A percentile compares a stretch with the other conserved stretches of the same genome.
phyloP scores from a whole-genome alignment of 2,329 filamentous ascomycete genomes.

The Aspergillus novoparasiticus region DNA sequence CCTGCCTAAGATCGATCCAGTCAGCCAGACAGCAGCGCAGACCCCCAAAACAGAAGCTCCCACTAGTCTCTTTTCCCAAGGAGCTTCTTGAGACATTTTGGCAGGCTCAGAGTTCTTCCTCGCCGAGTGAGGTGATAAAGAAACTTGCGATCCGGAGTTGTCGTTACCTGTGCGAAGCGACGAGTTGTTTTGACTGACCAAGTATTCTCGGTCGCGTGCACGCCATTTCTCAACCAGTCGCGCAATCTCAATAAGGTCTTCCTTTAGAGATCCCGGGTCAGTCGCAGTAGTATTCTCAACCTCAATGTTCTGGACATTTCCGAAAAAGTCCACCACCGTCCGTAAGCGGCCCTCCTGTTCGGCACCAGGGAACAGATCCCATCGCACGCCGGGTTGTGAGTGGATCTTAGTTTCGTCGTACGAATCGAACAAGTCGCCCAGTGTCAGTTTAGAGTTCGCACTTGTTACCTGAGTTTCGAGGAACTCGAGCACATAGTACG shows the following conservation, averaged over 20 bases:
- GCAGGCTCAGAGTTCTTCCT: slow-evolving; percentile 52
- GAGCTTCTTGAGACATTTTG: slow-evolving; percentile 65
- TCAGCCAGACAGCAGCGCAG: slow-evolving; percentile 40
- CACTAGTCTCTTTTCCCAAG: slow-evolving; percentile 60
- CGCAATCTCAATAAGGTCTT: slow-evolving; percentile 76
- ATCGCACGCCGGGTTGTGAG: slow-evolving; percentile 85
- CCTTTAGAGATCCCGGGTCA: slow-evolving; percentile 55
- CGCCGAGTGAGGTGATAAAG: slow-evolving; percentile 22
- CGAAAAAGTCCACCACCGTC: slow-evolving; percentile 94
- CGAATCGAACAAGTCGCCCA: slow-evolving; percentile 93
- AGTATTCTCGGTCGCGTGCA: slow-evolving; percentile 38
- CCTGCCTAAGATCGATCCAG: slow-evolving; percentile 37
- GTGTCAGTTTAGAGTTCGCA: slow-evolving; percentile 80
- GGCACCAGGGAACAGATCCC: slow-evolving; percentile 90
- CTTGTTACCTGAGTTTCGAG: slow-evolving; percentile 87
- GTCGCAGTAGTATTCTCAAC: slow-evolving; percentile 66
- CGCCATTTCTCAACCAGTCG: slow-evolving; percentile 58
- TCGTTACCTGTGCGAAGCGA: slow-evolving; percentile 15
- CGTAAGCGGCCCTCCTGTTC: slow-evolving; percentile 75
- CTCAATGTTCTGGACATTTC: slow-evolving; percentile 96
- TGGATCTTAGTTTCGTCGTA: slow-evolving; percentile 96
- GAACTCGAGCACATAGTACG: slow-evolving; percentile 97
- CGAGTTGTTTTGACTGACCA: slow-evolving; percentile 28
- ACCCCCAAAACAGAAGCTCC: slow-evolving; percentile 37
- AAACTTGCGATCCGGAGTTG: slow-evolving; percentile 1